Percentiles rank a stretch among this genome's conserved stretches.
phyloP scores from a whole-genome alignment of 179 eudicot species.

The Spinacia oleracea region DNA sequence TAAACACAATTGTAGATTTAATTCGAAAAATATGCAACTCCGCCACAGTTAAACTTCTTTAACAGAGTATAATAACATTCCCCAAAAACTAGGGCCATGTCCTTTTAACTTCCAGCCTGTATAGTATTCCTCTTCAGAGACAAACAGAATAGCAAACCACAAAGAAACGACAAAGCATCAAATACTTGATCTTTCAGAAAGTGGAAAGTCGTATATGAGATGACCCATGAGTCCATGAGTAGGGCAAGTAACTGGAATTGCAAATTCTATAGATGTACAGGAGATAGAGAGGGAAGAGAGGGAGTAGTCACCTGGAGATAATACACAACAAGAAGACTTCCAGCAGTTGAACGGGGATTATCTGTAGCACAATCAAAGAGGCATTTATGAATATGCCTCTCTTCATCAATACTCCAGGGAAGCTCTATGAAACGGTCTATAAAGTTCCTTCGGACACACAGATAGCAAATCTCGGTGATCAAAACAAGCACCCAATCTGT shows the following conservation, averaged over 20 bases:
- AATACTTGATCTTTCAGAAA: neutral
- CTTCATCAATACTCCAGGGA: constrained; percentile 90
- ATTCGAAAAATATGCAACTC: neutral
- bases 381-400: constrained; percentile 74
- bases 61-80: too few species aligned
- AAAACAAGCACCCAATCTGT: constrained; percentile 68
- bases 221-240: neutral
- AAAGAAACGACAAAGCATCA: neutral
- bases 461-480: constrained; percentile 83
- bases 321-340: constrained; percentile 95
- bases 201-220: neutral
- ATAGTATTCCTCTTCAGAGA: neutral
- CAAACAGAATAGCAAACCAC: constrained; percentile 6
- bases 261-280: neutral
- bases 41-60: neutral
- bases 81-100: neutral
- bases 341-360: constrained; percentile 54
- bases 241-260: neutral
- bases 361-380: constrained; percentile 64
- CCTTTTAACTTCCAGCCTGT: neutral
- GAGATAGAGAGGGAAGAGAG: neutral
- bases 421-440: constrained; percentile 82
- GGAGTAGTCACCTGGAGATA: constrained; percentile 70
- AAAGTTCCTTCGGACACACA: constrained; percentile 77
- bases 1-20: neutral